Evolutionary conservation across 257 asterid species (phyloP).

Genomic region (Solanum dulcamara): DNA sequence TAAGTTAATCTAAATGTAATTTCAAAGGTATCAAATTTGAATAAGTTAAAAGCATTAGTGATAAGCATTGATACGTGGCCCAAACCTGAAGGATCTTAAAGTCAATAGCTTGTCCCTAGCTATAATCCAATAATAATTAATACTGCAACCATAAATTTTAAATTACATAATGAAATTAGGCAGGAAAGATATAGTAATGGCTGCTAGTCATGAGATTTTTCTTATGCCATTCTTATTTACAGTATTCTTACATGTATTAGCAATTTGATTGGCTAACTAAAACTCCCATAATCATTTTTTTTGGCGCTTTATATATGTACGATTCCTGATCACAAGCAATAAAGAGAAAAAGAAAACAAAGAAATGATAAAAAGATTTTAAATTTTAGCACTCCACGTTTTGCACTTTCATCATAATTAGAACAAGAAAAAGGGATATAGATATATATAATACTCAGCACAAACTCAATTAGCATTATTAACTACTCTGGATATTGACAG

Average conservation of each 20-base stretch:
- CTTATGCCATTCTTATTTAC: background rate
- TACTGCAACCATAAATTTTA: background rate
- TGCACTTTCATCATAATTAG: background rate
- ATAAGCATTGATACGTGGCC: background rate
- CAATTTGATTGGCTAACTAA: background rate
- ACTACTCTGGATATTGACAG: background rate
- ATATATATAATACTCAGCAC: background rate
- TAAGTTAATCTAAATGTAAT: background rate
- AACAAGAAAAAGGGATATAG: background rate
- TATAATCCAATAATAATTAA: background rate
- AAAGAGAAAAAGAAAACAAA: background rate
- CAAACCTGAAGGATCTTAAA: background rate
- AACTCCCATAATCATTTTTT: background rate
- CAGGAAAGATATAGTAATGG: background rate
- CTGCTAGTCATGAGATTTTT: background rate
- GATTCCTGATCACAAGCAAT: background rate
- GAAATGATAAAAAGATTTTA: background rate
- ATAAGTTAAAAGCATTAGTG: background rate
- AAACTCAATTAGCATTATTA: background rate
- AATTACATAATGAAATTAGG: background rate
- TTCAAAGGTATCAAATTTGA: background rate
- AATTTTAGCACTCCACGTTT: background rate
- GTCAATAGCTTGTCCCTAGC: background rate
- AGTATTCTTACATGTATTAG: background rate
- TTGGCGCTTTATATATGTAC: background rate